phyloP scores from a whole-genome alignment of 352 stramenopile species.

The Phytophthora pluvialis region DNA sequence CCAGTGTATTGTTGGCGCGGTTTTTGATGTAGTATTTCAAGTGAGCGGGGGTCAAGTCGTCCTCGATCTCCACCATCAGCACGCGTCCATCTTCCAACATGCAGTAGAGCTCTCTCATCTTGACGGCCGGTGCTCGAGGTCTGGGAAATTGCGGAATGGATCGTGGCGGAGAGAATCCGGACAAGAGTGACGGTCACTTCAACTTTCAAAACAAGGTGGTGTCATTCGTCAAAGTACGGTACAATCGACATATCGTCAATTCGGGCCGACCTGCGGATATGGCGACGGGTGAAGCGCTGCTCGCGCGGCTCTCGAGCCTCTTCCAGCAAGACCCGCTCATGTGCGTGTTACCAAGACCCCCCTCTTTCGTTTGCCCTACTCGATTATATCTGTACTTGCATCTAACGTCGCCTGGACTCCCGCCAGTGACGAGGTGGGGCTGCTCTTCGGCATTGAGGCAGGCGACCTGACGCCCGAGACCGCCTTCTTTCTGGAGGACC shows the following conservation, averaged over 20 bases:
- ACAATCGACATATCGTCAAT: background rate
- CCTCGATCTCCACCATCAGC: too few relatives aligned
- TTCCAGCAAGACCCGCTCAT: conserved; percentile 76
- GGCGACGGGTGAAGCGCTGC: conserved; percentile 37
- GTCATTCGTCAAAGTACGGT: conserved; percentile 6
- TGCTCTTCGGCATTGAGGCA: conserved; percentile 63
- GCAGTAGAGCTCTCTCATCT: too few relatives aligned
- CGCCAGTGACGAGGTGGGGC: conserved; percentile 74
- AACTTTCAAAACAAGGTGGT: conserved; percentile 14
- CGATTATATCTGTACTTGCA: background rate
- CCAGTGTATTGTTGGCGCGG: too few relatives aligned
- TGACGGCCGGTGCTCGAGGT: background rate
- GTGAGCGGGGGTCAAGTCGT: too few relatives aligned
- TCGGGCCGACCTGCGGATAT: conserved; percentile 10
- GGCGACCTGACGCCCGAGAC: conserved; percentile 52
- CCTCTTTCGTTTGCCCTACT: background rate
- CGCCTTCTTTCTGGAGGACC: conserved; percentile 73
- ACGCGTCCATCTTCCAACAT: too few relatives aligned
- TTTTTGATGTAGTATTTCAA: too few relatives aligned
- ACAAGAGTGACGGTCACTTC: conserved; percentile 13
- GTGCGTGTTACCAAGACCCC: conserved; percentile 30
- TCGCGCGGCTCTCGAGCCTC: conserved; percentile 46
- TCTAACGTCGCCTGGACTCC: conserved; percentile 1
- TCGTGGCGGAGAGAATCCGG: too few relatives aligned
- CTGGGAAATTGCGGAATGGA: too few relatives aligned